phyloP scores from a whole-genome alignment of 192 early-diverging fungal genomes.

The Coemansia sp. region DNA sequence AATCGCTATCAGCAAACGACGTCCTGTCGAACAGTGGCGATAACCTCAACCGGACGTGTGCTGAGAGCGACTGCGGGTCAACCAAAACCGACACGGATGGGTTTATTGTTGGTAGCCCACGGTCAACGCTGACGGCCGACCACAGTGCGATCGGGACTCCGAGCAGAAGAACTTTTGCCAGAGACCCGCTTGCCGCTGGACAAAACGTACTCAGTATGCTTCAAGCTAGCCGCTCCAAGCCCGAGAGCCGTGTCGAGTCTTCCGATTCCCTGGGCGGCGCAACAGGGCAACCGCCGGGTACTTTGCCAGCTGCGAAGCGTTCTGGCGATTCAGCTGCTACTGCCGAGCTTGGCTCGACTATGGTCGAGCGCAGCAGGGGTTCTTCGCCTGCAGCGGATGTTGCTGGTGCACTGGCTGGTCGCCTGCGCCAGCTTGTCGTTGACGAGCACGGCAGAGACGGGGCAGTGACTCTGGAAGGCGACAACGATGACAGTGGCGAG shows the following conservation, averaged over 20 bases:
- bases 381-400: background rate
- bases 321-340: conserved; percentile 15
- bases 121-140: conserved; percentile 19
- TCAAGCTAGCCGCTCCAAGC: conserved; percentile 40
- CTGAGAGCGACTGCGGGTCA: conserved; percentile 20
- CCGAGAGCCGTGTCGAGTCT: conserved; percentile 3
- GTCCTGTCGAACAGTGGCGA: conserved; percentile 10
- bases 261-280: background rate
- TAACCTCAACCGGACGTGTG: conserved; percentile 1
- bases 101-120: conserved; percentile 35
- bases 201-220: conserved; percentile 56
- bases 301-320: conserved; percentile 6
- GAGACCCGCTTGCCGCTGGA: conserved; percentile 39
- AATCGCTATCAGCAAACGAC: conserved; percentile 27
- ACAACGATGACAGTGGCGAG: conserved; percentile 47
- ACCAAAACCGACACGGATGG: conserved; percentile 20
- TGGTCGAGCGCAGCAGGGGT: background rate
- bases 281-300: background rate
- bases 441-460: conserved; percentile 14
- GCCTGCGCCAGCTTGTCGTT: conserved; percentile 30
- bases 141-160: conserved; percentile 39
- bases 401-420: conserved; percentile 9
- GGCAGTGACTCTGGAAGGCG: conserved; percentile 27
- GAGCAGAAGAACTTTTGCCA: conserved; percentile 15
- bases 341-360: conserved; percentile 2